phyloP scores from a whole-genome alignment of 306 rosid species.

The Dryas alaskensis region DNA sequence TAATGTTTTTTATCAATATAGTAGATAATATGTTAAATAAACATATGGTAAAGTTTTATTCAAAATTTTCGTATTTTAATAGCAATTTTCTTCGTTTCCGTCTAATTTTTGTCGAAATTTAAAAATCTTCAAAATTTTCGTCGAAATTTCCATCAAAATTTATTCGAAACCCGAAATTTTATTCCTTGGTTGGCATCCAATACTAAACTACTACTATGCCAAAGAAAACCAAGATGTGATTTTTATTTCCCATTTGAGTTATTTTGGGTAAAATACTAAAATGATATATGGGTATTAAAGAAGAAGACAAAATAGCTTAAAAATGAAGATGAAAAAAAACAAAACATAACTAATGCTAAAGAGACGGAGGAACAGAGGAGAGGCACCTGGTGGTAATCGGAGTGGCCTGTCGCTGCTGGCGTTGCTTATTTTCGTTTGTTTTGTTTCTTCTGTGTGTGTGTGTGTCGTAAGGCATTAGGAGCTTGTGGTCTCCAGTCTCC shows the following conservation, averaged over 20 bases:
- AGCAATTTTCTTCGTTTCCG: too few species aligned
- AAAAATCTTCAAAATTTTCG: too few species aligned
- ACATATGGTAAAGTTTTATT: too few species aligned
- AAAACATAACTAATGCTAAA: not conserved
- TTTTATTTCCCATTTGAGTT: not conserved
- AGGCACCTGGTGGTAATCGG: conserved; percentile 10
- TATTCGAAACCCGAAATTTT: too few species aligned
- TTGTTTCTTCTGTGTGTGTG: not conserved
- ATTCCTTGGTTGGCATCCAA: not conserved
- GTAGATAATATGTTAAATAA: too few species aligned
- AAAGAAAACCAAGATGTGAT: conserved; percentile 20
- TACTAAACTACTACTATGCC: too few species aligned
- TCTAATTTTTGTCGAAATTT: too few species aligned
- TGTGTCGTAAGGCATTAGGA: not conserved
- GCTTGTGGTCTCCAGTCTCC: not conserved
- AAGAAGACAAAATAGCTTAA: not conserved
- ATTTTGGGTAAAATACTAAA: not conserved
- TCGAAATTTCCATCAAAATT: too few species aligned
- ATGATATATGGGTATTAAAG: conserved; percentile 6
- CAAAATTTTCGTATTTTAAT: too few species aligned
- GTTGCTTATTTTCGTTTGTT: conserved; percentile 3
- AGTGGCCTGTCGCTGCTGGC: conserved; percentile 23
- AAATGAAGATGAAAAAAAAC: not conserved
- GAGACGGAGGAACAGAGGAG: conserved; percentile 10
- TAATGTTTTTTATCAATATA: too few species aligned